phyloP scores from a whole-genome alignment of 805 yeast species.

The Candida taoyuanica region DNA sequence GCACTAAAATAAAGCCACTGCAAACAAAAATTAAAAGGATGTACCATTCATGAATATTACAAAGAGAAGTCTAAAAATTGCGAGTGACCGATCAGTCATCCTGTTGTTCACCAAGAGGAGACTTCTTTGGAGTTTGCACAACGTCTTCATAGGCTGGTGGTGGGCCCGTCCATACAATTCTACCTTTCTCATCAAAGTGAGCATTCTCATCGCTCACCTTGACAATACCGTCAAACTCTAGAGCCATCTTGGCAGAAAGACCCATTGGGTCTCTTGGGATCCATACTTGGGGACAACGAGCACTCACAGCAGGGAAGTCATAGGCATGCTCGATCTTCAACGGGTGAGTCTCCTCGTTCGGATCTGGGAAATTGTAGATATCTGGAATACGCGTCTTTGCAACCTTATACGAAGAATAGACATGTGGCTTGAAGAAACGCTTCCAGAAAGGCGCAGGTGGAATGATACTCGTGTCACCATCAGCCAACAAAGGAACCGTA shows the following conservation, averaged over 20 bases:
- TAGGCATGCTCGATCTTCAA: constrained; percentile 57
- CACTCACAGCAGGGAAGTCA: constrained; percentile 68
- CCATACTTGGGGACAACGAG: constrained; percentile 78
- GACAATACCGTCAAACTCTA: constrained; percentile 49
- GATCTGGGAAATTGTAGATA: constrained; percentile 46
- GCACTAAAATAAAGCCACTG: too few species aligned
- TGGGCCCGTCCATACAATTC: constrained; percentile 42
- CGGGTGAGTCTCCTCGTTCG: constrained; percentile 34
- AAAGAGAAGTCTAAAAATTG: too few species aligned
- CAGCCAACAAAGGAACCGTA: constrained; percentile 63
- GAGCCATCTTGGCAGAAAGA: constrained; percentile 57
- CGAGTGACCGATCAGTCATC: not conserved
- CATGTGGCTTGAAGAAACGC: constrained; percentile 53
- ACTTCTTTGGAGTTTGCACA: not conserved
- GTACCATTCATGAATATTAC: too few species aligned
- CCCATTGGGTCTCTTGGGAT: constrained; percentile 89
- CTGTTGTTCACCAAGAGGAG: not conserved
- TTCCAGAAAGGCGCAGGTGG: constrained; percentile 38
- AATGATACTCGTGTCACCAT: constrained; percentile 39
- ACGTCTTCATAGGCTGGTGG: constrained; percentile 40
- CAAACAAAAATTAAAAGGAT: too few species aligned
- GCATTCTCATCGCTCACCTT: constrained; percentile 68
- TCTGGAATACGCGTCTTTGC: constrained; percentile 53
- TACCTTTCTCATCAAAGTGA: constrained; percentile 46
- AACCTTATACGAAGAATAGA: constrained; percentile 45